Conservation (phyloP, 352 stramenopile species). For the Phytophthora hybrid region DNA sequence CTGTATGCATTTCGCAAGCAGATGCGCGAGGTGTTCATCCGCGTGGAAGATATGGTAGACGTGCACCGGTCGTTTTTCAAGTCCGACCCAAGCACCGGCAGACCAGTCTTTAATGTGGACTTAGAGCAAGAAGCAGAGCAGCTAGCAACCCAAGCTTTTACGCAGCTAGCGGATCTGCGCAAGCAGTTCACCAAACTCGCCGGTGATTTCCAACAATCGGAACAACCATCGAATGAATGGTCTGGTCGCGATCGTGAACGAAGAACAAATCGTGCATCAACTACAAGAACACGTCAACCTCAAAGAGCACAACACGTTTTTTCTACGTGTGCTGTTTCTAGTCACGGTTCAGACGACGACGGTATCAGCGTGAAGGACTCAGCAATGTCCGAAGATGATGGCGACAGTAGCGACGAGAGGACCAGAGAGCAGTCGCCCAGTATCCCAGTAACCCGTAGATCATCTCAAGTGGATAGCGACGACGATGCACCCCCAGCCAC, state of each 20-base stretch:
- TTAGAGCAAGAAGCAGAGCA: slow-evolving; percentile 42
- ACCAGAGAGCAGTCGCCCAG: slow-evolving; percentile 12
- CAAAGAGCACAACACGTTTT: not conserved
- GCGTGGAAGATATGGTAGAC: slow-evolving; percentile 75
- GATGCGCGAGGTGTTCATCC: slow-evolving; percentile 67
- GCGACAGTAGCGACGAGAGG: slow-evolving; percentile 7
- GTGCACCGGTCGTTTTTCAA: slow-evolving; percentile 69
- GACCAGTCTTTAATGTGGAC: slow-evolving; percentile 35
- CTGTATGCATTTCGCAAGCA: slow-evolving; percentile 69
- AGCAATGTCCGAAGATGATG: slow-evolving; percentile 7
- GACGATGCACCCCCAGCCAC: not conserved
- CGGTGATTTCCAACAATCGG: slow-evolving; percentile 32
- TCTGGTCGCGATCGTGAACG: not conserved
- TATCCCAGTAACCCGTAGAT: not conserved
- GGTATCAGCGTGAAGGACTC: slow-evolving; percentile 1
- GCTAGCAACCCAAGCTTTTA: slow-evolving; percentile 52
- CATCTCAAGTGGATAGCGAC: slow-evolving; percentile 9
- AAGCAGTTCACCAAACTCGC: slow-evolving; percentile 48
- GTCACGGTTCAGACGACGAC: slow-evolving; percentile 16
- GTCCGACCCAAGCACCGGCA: slow-evolving; percentile 51
- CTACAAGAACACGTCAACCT: not conserved
- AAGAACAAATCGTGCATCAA: not conserved
- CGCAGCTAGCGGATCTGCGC: slow-evolving; percentile 51
- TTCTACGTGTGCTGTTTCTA: not conserved
- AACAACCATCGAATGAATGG: not conserved